Percentiles rank a stretch among this genome's conserved stretches.
Conservation (phyloP, 345 rosid species). For the Citrus inodora region DNA sequence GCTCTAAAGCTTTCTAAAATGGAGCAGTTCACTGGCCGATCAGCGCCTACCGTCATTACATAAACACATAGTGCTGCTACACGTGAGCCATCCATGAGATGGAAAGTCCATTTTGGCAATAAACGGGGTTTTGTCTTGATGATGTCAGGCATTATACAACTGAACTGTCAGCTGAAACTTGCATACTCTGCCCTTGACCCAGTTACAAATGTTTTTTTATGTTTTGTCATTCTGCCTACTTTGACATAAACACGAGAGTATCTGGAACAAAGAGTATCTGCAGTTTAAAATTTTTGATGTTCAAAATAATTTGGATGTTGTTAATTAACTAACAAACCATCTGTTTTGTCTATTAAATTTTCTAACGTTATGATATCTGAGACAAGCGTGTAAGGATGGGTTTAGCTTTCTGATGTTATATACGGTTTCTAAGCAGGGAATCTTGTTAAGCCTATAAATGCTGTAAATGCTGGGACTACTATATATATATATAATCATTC, state of each 20-base stretch:
- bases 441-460: no score
- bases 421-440: not conserved
- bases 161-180: not conserved
- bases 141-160: not conserved
- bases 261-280: not conserved
- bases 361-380: not conserved
- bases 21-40: slow-evolving; percentile 89
- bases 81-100: not conserved
- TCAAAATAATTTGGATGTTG: slow-evolving; percentile 11
- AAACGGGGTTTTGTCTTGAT: not conserved
- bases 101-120: not conserved
- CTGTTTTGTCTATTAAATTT: not conserved
- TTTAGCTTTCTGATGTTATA: not conserved
- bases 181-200: not conserved
- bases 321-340: not conserved
- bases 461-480: no score
- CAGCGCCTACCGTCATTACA: slow-evolving; percentile 93
- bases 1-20: slow-evolving; percentile 93
- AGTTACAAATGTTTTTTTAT: not conserved
- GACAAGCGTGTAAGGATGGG: not conserved
- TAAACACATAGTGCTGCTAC: slow-evolving; percentile 20
- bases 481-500: no score
- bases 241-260: not conserved
- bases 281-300: slow-evolving; percentile 5
- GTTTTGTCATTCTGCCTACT: slow-evolving; percentile 8